Base-by-base conservation (phyloP, 768 basidiomycete genomes). In the Pholiota conissans region DNA sequence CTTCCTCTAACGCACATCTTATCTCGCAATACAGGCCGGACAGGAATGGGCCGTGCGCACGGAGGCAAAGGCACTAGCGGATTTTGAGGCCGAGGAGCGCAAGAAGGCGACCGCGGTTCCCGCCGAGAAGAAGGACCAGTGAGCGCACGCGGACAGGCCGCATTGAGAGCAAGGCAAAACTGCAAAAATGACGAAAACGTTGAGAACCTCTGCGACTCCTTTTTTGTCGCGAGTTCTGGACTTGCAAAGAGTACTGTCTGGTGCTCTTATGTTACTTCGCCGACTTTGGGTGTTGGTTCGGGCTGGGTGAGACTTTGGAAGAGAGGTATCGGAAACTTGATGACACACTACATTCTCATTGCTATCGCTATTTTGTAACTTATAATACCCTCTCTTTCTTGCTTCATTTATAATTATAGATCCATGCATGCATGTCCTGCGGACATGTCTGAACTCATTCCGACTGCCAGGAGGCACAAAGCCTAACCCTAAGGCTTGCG, bases 31-130 rank as follows among this genome's bases (percentile, higher is more conserved):
- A 30, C 74, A 95, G 87, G 87, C 84, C 55, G 93, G 93, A 20
- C 92, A 95, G 67, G 93, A 92, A 75, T 95, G 89, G 67, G 90
- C 90, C 27, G 78, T 76, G 58, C 84, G 89, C 27, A 61, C 75
- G 48, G 90, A 90, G 65, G 80, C 79, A 39, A 77, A 74, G 60
- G 78, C 74, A 55, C 57, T 72, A n/a, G 71, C 74, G 35, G 68
- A 69, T 47, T 50, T 61, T 29, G 69, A 68, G 57, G 71, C 68
- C 42, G 68, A 70, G 63, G 63, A 69, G 65, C 67, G 69, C 62
- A 70, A 70, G 55, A 68, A 67, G 49, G 67, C 58, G n/a, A 55
- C 60, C 37, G 64, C 62, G 8, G 62, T 57, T 26, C 58, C 65
- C 18, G 61, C 52, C 42, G 71, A 68, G 63, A 77, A 79, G 67